phyloP scores from a whole-genome alignment of 2,329 filamentous ascomycete genomes.

The Epichloe glyceriae region DNA sequence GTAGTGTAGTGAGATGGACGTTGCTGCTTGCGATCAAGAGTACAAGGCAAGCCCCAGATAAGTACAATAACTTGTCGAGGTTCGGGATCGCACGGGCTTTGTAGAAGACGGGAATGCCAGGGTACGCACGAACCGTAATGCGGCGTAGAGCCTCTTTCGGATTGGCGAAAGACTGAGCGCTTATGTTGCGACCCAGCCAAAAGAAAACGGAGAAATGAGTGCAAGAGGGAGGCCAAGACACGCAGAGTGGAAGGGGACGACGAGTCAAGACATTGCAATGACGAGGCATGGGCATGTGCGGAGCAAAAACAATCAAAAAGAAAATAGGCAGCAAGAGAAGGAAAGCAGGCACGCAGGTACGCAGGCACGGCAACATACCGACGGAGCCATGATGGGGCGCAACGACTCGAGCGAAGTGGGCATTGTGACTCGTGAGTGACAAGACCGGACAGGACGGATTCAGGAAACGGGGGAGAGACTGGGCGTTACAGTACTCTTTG shows the following conservation, averaged over 20 bases:
- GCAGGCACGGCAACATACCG: slow-evolving; percentile 32
- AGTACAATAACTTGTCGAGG: not conserved
- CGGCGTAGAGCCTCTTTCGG: not conserved
- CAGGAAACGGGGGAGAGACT: not conserved
- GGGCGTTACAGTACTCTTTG: not conserved
- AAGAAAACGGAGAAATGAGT: not conserved
- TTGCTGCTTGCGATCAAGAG: not conserved
- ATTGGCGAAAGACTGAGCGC: not conserved
- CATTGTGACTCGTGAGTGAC: slow-evolving; percentile 23
- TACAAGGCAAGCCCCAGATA: not conserved
- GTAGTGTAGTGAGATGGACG: not conserved
- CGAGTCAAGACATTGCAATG: slow-evolving; percentile 5
- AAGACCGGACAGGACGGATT: not conserved
- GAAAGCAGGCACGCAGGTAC: not conserved
- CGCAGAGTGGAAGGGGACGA: slow-evolving; percentile 4
- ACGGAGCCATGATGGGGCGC: slow-evolving; percentile 50
- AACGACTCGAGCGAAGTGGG: slow-evolving; percentile 46
- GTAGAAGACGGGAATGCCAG: slow-evolving; percentile 1
- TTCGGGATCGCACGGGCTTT: not conserved
- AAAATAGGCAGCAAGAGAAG: slow-evolving; percentile 4
- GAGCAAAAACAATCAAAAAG: not conserved
- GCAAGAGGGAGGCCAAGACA: slow-evolving; percentile 7
- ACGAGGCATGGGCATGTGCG: not conserved
- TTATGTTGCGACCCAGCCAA: not conserved
- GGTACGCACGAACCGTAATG: slow-evolving; percentile 4